Percentiles rank a stretch among this genome's conserved stretches.
Evolutionary conservation across 352 stramenopile species (phyloP).

Genomic region (Lagenidium sp.): DNA sequence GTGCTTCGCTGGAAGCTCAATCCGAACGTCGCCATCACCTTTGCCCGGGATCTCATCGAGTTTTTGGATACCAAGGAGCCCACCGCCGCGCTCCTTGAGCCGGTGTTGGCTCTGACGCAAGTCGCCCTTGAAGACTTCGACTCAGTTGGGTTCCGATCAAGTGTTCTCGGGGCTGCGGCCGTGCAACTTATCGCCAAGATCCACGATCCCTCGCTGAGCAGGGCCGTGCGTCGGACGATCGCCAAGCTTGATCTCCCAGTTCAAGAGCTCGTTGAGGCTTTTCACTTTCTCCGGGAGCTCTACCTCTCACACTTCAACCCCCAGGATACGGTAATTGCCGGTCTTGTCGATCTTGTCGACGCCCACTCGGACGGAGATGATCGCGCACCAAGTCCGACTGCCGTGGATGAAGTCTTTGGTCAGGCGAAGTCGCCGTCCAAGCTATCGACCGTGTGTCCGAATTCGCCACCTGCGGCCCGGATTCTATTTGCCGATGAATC

Average conservation of each 20-base stretch:
- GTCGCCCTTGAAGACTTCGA: conserved; percentile 10
- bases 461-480: too few species aligned
- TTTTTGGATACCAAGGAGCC: conserved; percentile 16
- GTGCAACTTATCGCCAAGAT: conserved; percentile 8
- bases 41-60: conserved; percentile 50
- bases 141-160: conserved; percentile 6
- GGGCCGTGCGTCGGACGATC: conserved; percentile 1
- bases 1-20: conserved; percentile 60
- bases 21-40: conserved; percentile 49
- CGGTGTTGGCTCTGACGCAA: conserved; percentile 12
- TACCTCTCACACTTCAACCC: conserved; percentile 9
- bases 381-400: conserved; percentile 9
- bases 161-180: conserved; percentile 4
- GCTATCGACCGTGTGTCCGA: too few species aligned
- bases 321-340: conserved; percentile 1
- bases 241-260: too few species aligned
- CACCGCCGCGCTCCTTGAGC: conserved; percentile 5
- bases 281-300: too few species aligned
- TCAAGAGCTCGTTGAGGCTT: too few species aligned
- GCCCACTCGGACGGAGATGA: background rate
- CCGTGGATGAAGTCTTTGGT: conserved; percentile 13
- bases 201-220: conserved; percentile 3
- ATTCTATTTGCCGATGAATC: too few species aligned
- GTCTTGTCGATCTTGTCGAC: conserved; percentile 1
- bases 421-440: too few species aligned